phyloP scores from a whole-genome alignment of 495 filamentous ascomycete genomes.

The Daldinia childiae region DNA sequence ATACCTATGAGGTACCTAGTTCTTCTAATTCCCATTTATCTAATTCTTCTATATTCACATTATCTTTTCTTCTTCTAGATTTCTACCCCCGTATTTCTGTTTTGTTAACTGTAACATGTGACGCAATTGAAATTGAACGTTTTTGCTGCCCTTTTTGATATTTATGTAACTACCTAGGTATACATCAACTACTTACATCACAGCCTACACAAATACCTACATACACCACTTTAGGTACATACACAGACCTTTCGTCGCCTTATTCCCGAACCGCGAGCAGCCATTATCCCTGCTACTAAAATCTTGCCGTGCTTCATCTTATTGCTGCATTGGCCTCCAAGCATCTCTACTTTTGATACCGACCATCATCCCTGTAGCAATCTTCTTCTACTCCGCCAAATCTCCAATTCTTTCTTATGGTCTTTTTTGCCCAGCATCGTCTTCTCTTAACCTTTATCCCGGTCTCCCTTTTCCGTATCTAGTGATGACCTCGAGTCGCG shows the following conservation, averaged over 20 bases:
- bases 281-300: slow-evolving; percentile 11
- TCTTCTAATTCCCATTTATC: neutral
- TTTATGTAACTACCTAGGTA: neutral
- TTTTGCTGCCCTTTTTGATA: neutral
- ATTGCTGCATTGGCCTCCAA: slow-evolving; percentile 5
- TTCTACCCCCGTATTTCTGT: neutral
- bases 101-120: neutral
- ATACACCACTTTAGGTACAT: neutral
- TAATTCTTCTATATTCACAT: neutral
- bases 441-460: neutral
- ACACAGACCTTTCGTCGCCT: slow-evolving; percentile 5
- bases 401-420: slow-evolving; percentile 9
- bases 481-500: slow-evolving; percentile 19
- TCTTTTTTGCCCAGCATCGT: neutral
- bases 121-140: neutral
- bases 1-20: neutral
- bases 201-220: neutral
- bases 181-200: neutral
- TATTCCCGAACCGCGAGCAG: slow-evolving; percentile 31
- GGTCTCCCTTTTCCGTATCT: slow-evolving; percentile 6
- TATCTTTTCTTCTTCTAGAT: neutral
- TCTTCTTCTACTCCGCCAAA: slow-evolving; percentile 13
- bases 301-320: slow-evolving; percentile 6
- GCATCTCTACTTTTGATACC: slow-evolving; percentile 16
- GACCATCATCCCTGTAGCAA: slow-evolving; percentile 18